Evolutionary conservation across 2,329 filamentous ascomycete species (phyloP), one percentile per base, ranked within the genome.

Genomic region (Cladobotryum protrusum): DNA sequence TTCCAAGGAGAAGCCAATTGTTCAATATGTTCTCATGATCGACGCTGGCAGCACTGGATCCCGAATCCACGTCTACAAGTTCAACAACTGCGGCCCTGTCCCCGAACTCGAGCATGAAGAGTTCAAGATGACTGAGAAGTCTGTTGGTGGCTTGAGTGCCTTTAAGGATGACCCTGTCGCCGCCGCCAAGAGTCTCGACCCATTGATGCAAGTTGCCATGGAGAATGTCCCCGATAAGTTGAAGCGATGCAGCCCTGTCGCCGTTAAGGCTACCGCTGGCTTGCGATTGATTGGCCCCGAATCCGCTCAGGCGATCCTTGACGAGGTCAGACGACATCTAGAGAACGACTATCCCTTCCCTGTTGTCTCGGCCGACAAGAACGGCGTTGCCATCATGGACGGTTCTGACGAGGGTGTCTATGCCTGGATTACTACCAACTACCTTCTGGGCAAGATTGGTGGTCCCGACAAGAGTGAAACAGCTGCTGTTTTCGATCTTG

Each of bases 351-450:
- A 95, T 63, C 93, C 93, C 12, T 99, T 99, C 79, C 90, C 93
- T 1, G 88, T 99, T 39, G 87, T 99, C 49, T 86, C 88, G 12
- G 79, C 83, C 56, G 88, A 89, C 61, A 85, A 92, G 59, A 83
- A 87, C 49, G 93, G 95, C 50, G 89, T 99, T 24, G 82, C 90
- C 55, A 95, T 99, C 67, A 99, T 99, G 93, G 91, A 96, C 61
- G 93, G 93, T 55, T 90, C 88, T 45, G 88, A 96, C 63, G 93
- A 99, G 73, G 93, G 93, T 65, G 92, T 99, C 29, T 99, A 95
- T 65, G 95, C 93, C 47, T 99, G 93, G 93, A 95, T 99, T 67
- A 99, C 93, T 6, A 93, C 90, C 58, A 99, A 99, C 77, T 99
- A 99, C 71, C 85, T 99, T 37, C 82, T 99, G 19, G 92, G 92